Evolutionary conservation across 177 flowering plant genomes (phyloP).

Genomic region (Vitis hybrid): DNA sequence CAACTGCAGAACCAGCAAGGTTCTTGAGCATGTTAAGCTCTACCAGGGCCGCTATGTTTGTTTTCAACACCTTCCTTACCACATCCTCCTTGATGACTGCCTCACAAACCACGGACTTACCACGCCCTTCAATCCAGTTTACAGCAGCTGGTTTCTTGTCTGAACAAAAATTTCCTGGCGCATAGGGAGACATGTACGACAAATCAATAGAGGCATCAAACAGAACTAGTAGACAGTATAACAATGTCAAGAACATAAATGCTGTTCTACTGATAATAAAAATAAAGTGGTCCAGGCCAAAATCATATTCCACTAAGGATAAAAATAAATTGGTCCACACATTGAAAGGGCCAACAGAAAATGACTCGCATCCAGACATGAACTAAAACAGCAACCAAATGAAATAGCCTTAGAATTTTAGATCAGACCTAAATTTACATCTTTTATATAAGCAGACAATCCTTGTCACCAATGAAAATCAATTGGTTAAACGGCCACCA

Average conservation of each 20-base stretch:
- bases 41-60: slow-evolving; percentile 63
- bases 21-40: slow-evolving; percentile 94
- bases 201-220: background rate
- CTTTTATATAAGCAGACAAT: no score
- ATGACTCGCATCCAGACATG: no score
- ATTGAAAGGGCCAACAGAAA: no score
- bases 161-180: slow-evolving; percentile 81
- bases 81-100: slow-evolving; percentile 75
- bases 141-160: slow-evolving; percentile 92
- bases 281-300: background rate
- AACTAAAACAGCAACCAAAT: no score
- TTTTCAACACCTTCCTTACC: slow-evolving; percentile 73
- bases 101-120: slow-evolving; percentile 91
- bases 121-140: slow-evolving; percentile 92
- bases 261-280: background rate
- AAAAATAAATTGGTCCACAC: no score
- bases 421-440: no score
- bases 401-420: background rate
- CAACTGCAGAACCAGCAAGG: slow-evolving; percentile 84
- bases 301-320: no score
- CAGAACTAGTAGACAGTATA: background rate
- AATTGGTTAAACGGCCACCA: no score
- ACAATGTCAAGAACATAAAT: background rate
- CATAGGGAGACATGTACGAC: background rate
- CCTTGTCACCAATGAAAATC: no score